Evolutionary conservation across 176 grass and related monocot species (phyloP), one percentile per base, ranked within the genome.

Genomic region (Tillandsia leiboldiana): DNA sequence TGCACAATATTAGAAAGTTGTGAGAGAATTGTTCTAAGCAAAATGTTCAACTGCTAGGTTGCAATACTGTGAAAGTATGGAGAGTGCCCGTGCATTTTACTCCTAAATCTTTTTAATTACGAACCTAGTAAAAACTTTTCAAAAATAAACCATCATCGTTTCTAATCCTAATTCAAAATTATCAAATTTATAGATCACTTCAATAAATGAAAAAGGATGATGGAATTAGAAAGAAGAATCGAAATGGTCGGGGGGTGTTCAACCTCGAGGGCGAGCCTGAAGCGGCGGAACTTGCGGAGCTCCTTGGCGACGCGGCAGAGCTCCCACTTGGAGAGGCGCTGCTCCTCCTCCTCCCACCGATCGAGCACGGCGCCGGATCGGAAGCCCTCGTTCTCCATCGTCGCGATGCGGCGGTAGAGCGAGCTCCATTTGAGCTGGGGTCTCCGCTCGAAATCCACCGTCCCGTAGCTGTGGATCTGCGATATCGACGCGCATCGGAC

Each of bases 261-360:
- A 13, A 94, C 93, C 81, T 92, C 83, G 67, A 97, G 82, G 9
- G 93, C 89, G 26, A 86, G 81, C 67, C 79, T 83, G 61, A 78
- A 81, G 2, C 87, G 82, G 50, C 89, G 82, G 75, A 89, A 92
- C 68, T 96, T 96, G 14, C 89, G 80, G 56, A 92, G 84, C 81
- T 92, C 89, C 82, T 73, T 90, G 50, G 82, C 77, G 51, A 92
- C 73, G 50, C 89, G 82, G 66, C 88, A 87, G 65, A 92, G 79
- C 73, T 87, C 86, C 86, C 88, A 97, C 62, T 92, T 92, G 26
- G 80, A 68, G 58, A 92, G 81, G 53, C 86, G 80, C 71, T 73
- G 80, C 79, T 97, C 89, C 48, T 80, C 75, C 70, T 77, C 84
- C 51, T 97, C 93, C 93, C 93, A 97, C 5, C 76, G 23, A 80